Evolutionary conservation across 441 rosid genomes (phyloP), one percentile per base, ranked within the genome.

Genomic region (Corymbia citriodora): DNA sequence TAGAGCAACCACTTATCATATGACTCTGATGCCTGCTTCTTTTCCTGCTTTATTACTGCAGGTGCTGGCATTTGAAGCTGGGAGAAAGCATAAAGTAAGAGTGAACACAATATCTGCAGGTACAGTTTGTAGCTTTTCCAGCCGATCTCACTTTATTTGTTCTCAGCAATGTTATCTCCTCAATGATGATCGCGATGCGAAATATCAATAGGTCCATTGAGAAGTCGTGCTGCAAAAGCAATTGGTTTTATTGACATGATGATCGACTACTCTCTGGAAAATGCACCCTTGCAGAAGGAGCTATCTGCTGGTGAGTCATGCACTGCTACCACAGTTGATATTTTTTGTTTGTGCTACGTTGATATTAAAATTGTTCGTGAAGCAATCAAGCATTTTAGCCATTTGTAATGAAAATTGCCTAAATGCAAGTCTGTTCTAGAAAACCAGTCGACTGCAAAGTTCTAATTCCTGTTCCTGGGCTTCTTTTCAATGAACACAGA

Each of bases 61-160:
- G 98, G 97, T 96, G 90, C 93, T 98, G 89, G 99, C 99, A 90
- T 97, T 96, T 90, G 99, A 98, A 94, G 99, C 99, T 18, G 99
- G 99, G 93, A 96, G 99, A 91, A 97, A 98, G 92, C 94, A 95
- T 94, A 96, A 93, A 92, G 93, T 98, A 93, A 95, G 99, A 92
- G 99, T 98, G 88, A 98, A 98, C 95, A 94, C 99, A 8, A 98
- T 96, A 90, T 96, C 98, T 55, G 97, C 98, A 55, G 97, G 98
- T 96, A 95, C 17, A 12, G 15, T 23, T 45, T 50, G 52, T 16
- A 27, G 25, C 25, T 27, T 81, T 65, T 15, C 59, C 55, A 23
- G 11, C 25, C 29, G 25, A 13, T 79, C 52, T 18, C 31, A 31
- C 31, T 19, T 36, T 52, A 31, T 57, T 53, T 57, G 55, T 31